Percentiles rank a stretch among this genome's conserved stretches.
phyloP scores from a whole-genome alignment of 1,284 basidiomycete species.

The Mycosarcoma maydis region DNA sequence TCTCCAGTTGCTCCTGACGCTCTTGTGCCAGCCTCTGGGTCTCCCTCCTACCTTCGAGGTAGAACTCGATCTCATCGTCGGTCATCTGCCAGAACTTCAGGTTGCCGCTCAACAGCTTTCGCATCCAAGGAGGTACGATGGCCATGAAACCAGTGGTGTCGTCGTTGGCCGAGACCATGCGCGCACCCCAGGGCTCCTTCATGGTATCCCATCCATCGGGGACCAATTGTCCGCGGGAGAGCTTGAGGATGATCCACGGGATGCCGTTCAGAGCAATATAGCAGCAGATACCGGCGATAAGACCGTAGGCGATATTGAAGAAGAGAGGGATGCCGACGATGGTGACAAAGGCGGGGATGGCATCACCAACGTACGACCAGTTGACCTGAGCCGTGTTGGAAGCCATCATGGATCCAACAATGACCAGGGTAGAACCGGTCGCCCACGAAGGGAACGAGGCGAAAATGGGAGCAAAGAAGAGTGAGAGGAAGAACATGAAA shows the following conservation, averaged over 20 bases:
- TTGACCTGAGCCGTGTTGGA: conserved; percentile 85
- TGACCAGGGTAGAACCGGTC: conserved; percentile 84
- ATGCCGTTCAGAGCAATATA: conserved; percentile 80
- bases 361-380: conserved; percentile 84
- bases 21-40: conserved; percentile 46
- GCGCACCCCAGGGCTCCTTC: conserved; percentile 61
- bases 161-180: conserved; percentile 43
- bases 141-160: conserved; percentile 42
- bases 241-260: conserved; percentile 73
- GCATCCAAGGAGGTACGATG: conserved; percentile 62
- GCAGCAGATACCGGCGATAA: conserved; percentile 80
- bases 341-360: conserved; percentile 72
- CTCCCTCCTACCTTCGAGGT: conserved; percentile 58
- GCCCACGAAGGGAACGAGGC: conserved; percentile 87
- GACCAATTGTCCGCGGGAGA: conserved; percentile 73
- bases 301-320: conserved; percentile 84
- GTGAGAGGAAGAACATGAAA: conserved; percentile 81
- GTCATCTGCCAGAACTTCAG: conserved; percentile 63
- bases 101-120: conserved; percentile 57
- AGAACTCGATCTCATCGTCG: conserved; percentile 59
- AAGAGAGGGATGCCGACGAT: conserved; percentile 54
- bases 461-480: conserved; percentile 91
- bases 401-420: conserved; percentile 89
- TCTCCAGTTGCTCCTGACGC: conserved; percentile 46
- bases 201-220: conserved; percentile 72